A percentile compares a stretch with the other conserved stretches of the same genome.
These are phyloP conservation scores for Saccharomycopsis fermentans DNA, from an alignment of 805 yeast genomes.

Conservation along the genomic window DNA sequence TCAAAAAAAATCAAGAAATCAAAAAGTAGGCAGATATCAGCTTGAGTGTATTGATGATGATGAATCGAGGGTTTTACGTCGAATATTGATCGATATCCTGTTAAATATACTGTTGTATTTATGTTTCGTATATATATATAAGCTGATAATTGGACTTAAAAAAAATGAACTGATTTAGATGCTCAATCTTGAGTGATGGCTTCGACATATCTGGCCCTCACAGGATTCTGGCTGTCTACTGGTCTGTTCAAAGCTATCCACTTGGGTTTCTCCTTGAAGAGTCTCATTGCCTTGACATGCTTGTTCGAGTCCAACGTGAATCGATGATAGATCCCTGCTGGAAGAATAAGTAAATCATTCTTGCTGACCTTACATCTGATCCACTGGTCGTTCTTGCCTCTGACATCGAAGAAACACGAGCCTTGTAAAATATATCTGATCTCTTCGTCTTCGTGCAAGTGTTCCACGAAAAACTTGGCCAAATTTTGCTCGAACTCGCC, in stretches of 20 bases:
- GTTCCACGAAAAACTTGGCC: constrained; percentile 67
- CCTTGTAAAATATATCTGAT: constrained; percentile 86
- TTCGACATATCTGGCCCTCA: constrained; percentile 37
- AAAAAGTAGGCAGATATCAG: too few relatives aligned
- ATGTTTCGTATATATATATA: too few relatives aligned
- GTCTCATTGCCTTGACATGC: constrained; percentile 65
- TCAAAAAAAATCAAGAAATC: too few relatives aligned
- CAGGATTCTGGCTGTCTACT: constrained; percentile 24
- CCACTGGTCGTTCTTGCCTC: constrained; percentile 61
- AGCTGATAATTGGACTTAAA: too few relatives aligned
- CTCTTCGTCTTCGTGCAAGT: constrained; percentile 94
- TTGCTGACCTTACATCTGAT: constrained; percentile 54
- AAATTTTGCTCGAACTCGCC: constrained; percentile 53
- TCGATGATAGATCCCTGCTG: constrained; percentile 92
- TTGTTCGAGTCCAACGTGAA: constrained; percentile 63
- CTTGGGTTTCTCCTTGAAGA: constrained; percentile 91
- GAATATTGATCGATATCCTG: too few relatives aligned
- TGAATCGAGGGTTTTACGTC: too few relatives aligned
- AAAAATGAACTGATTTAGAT: too few relatives aligned
- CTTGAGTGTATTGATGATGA: too few relatives aligned
- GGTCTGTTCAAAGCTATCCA: constrained; percentile 85
- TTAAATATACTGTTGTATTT: too few relatives aligned
- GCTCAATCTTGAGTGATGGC: constrained; percentile 17
- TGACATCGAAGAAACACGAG: constrained; percentile 83
- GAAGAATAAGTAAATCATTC: constrained; percentile 62